Evolutionary conservation across 495 filamentous ascomycete species (phyloP).

Genomic region (Penicillium goetzii): DNA sequence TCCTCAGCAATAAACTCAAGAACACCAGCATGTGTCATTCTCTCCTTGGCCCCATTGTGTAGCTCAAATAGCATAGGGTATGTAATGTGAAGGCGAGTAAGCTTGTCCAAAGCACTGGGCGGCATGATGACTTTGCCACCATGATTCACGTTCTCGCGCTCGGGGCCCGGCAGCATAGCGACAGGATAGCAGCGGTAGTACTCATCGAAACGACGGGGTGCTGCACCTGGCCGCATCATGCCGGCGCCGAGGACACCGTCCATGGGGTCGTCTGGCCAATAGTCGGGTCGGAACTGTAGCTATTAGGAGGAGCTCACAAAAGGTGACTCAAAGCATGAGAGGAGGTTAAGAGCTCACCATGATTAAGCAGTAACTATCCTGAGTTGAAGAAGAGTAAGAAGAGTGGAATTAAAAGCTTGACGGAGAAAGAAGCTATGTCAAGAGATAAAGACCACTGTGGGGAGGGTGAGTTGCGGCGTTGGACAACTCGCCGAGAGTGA

Average conservation of each 20-base stretch:
- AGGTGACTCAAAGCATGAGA: neutral
- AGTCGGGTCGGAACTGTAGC: conserved; percentile 55
- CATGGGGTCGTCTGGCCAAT: conserved; percentile 61
- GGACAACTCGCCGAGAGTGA: conserved; percentile 35
- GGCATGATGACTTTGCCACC: conserved; percentile 97
- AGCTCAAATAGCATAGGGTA: conserved; percentile 98
- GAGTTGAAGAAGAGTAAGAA: conserved; percentile 11
- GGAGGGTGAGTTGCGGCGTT: neutral
- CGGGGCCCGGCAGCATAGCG: conserved; percentile 90
- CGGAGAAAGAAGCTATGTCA: conserved; percentile 1
- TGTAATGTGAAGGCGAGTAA: conserved; percentile 93
- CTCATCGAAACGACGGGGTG: conserved; percentile 83
- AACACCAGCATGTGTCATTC: conserved; percentile 87
- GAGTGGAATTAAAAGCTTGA: conserved; percentile 8
- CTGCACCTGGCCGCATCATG: conserved; percentile 45
- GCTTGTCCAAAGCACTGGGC: conserved; percentile 91
- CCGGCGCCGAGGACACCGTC: conserved; percentile 48
- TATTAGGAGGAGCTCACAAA: conserved; percentile 25
- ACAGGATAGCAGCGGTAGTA: conserved; percentile 96
- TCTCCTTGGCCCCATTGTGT: conserved; percentile 78
- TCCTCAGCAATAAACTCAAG: conserved; percentile 98
- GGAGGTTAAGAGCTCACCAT: conserved; percentile 33
- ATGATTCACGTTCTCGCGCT: conserved; percentile 88
- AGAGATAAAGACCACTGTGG: conserved; percentile 2
- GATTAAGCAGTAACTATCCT: conserved; percentile 6